Evolutionary conservation across 78 protist genomes (phyloP).

Genomic region (Dictyostelium purpureum): DNA sequence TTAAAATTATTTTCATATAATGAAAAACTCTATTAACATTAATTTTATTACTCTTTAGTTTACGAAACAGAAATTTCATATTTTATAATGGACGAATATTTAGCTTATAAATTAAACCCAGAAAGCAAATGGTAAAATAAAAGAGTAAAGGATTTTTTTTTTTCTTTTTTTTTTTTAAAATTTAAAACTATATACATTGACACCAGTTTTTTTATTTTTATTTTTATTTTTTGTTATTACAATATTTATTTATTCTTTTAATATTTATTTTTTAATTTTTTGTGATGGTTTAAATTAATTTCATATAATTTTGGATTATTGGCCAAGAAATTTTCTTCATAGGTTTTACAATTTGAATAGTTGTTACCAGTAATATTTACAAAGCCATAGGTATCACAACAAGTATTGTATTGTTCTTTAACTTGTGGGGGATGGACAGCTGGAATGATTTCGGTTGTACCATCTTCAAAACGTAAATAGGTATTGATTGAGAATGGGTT

Average conservation of each 20-base stretch:
- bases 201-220: not conserved
- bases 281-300: not conserved
- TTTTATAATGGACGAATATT: conserved; percentile 1
- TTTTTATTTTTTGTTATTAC: not conserved
- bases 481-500: conserved; percentile 53
- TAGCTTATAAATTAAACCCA: conserved; percentile 41
- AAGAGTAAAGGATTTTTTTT: not conserved
- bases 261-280: not conserved
- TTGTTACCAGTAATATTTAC: not conserved
- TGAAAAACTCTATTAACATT: not conserved
- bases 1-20: not conserved
- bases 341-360: conserved; percentile 34
- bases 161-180: not conserved
- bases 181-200: not conserved
- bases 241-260: no score
- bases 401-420: conserved; percentile 9
- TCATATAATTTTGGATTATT: not conserved
- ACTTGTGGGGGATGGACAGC: conserved; percentile 7
- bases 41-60: not conserved
- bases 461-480: conserved; percentile 52
- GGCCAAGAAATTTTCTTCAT: conserved; percentile 1
- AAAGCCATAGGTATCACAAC: conserved; percentile 67
- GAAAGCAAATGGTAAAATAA: conserved; percentile 30
- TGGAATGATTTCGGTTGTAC: not conserved
- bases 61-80: conserved; percentile 67